Evolutionary conservation across 2,329 filamentous ascomycete genomes (phyloP), one percentile per base, ranked within the genome.

Genomic region (Incumbomyces lentus): DNA sequence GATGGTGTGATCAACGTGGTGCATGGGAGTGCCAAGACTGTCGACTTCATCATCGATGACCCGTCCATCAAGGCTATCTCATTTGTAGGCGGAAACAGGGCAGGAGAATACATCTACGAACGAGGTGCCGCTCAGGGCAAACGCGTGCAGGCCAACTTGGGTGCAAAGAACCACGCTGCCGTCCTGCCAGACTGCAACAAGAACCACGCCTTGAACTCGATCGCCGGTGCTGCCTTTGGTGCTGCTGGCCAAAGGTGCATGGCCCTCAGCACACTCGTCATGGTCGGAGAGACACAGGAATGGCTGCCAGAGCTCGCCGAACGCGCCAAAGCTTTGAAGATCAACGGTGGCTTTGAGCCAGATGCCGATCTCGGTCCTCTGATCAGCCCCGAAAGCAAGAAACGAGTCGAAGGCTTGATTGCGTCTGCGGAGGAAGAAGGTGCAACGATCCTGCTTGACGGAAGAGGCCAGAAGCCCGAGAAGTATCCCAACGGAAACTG

Each of bases 191-290:
- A 84, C 63, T 77, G 73, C 68, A 81, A 82, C 68, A 82, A 81
- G 71, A 81, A 82, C 64, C 77, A 81, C 49, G 71, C 78, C 2
- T 62, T 84, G 37, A 81, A 82, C 57, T 76, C 78, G 29, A 81
- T 83, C 60, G 71, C 75, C 6, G 80, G 79, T 50, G 80, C 79
- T 38, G 79, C 80, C 1, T 84, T 83, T 50, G 80, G 80, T 56
- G 80, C 80, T 50, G 80, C 80, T 34, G 80, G 80, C 7, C 80
- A 84, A 66, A 69, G 80, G 49, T 84, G 80, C 60, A 84, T 84
- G 80, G 79, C 80, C 31, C 64, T 83, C 40, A 81, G 76, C 62
- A 80, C 78, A 0, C 64, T 79, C 7, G 78, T 84, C 43, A 74
- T 78, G 62, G 72, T 82, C 36, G 79, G 79, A 33, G 76, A 80